A percentile compares a stretch with the other conserved stretches of the same genome.
phyloP scores from a whole-genome alignment of 2,329 filamentous ascomycete species.

The Aureobasidium sp. region DNA sequence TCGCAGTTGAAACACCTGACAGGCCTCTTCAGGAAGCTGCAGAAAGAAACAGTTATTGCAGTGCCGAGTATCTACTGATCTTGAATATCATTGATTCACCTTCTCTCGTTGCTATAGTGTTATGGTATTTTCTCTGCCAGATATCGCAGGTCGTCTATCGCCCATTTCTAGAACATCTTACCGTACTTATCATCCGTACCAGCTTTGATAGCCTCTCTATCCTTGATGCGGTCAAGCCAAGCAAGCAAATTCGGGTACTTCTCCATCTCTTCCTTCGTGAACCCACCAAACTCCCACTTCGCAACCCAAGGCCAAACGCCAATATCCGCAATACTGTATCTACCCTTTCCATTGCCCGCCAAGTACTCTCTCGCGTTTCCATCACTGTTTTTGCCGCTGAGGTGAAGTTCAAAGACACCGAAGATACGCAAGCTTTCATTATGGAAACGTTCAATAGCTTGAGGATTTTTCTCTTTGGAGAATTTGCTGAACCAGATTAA shows the following conservation, averaged over 20 bases:
- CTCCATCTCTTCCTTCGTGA: slow-evolving; percentile 41
- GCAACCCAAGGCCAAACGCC: slow-evolving; percentile 45
- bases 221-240: slow-evolving; percentile 46
- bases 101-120: too few species aligned
- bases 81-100: too few species aligned
- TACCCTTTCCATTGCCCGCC: slow-evolving; percentile 45
- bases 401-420: slow-evolving; percentile 47
- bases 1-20: too few species aligned
- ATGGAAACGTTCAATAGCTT: slow-evolving; percentile 43
- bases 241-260: slow-evolving; percentile 43
- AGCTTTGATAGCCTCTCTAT: slow-evolving; percentile 39
- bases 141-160: too few species aligned
- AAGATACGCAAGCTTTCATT: slow-evolving; percentile 46
- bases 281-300: slow-evolving; percentile 35
- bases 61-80: too few species aligned
- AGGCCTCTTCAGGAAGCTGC: too few species aligned
- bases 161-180: too few species aligned
- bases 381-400: slow-evolving; percentile 44
- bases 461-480: slow-evolving; percentile 35
- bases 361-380: slow-evolving; percentile 39
- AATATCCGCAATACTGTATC: slow-evolving; percentile 46
- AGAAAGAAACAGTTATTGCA: too few species aligned
- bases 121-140: too few species aligned
- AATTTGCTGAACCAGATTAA: slow-evolving; percentile 38
- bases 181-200: slow-evolving; percentile 34